These are phyloP conservation scores for Cercospora sp. DNA, from an alignment of 2,329 filamentous ascomycete genomes.

Conservation along the genomic window DNA sequence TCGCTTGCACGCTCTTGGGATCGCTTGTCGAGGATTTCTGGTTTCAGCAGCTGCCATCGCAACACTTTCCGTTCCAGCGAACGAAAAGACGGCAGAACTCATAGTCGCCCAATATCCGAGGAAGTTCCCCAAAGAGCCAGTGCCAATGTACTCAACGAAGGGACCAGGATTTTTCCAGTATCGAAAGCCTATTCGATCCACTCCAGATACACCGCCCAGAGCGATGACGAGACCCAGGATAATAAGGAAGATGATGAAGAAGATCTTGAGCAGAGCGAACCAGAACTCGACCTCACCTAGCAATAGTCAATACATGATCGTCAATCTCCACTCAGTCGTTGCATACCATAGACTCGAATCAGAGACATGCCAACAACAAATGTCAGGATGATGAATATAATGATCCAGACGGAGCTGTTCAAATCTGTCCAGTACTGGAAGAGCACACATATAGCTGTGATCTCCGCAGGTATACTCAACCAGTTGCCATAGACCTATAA, in stretches of 20 bases:
- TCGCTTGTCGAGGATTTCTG: slow-evolving; percentile 30
- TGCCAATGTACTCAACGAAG: slow-evolving; percentile 44
- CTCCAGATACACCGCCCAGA: slow-evolving; percentile 45
- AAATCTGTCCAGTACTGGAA: slow-evolving; percentile 38
- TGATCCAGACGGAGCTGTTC: slow-evolving; percentile 40
- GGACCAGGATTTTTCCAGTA: slow-evolving; percentile 48
- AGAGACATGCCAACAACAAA: slow-evolving; percentile 38
- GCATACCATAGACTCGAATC: slow-evolving; percentile 43
- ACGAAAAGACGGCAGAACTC: slow-evolving; percentile 29
- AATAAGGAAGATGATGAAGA: slow-evolving; percentile 48
- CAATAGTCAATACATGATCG: background rate
- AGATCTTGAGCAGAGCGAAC: slow-evolving; percentile 48
- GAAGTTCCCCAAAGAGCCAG: slow-evolving; percentile 42
- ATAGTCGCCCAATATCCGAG: slow-evolving; percentile 43
- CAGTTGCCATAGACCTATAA: slow-evolving; percentile 32
- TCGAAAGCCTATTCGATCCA: slow-evolving; percentile 47
- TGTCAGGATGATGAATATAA: slow-evolving; percentile 38
- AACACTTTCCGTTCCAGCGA: slow-evolving; percentile 30
- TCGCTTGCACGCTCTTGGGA: slow-evolving; percentile 29
- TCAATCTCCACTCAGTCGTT: background rate
- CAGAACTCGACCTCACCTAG: slow-evolving; percentile 48
- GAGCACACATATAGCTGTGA: slow-evolving; percentile 35
- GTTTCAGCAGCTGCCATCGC: slow-evolving; percentile 33
- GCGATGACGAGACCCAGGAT: slow-evolving; percentile 47
- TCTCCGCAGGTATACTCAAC: slow-evolving; percentile 38